Conservation (phyloP, 345 rosid species). For the Moricandia arvensis region DNA sequence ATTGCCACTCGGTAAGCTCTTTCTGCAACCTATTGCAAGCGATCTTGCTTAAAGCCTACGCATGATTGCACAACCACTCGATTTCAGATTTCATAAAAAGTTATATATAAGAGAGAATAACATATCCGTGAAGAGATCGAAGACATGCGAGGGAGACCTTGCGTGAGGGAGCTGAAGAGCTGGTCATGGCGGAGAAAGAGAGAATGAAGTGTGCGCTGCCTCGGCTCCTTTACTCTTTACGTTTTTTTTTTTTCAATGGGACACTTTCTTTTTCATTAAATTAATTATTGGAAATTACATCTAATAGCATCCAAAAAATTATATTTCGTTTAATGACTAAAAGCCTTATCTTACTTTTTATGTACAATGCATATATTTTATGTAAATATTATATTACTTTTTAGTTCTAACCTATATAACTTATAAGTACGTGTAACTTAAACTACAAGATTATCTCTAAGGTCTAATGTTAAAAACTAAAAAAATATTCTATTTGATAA, state of each 20-base stretch:
- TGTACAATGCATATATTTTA: no score
- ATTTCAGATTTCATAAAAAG: neutral
- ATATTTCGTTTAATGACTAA: no score
- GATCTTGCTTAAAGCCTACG: constrained; percentile 89
- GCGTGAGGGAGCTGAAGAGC: constrained; percentile 76
- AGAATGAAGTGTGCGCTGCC: neutral
- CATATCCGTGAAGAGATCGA: neutral
- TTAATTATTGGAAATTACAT: neutral
- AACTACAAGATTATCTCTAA: no score
- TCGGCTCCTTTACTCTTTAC: constrained; percentile 8
- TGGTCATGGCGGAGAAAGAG: constrained; percentile 59
- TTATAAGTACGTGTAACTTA: no score
- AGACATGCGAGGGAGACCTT: constrained; percentile 43
- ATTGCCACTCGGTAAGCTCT: constrained; percentile 96
- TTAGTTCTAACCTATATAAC: no score
- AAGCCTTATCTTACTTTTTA: no score
- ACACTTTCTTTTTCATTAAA: neutral
- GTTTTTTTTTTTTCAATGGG: neutral
- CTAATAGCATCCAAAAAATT: no score
- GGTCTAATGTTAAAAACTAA: no score
- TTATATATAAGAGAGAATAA: neutral
- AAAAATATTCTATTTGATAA: no score
- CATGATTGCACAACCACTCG: neutral
- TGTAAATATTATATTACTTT: no score
- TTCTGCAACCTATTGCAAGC: constrained; percentile 96